Conservation (phyloP, 257 asterid genomes). For the Nicotiana knightiana region DNA sequence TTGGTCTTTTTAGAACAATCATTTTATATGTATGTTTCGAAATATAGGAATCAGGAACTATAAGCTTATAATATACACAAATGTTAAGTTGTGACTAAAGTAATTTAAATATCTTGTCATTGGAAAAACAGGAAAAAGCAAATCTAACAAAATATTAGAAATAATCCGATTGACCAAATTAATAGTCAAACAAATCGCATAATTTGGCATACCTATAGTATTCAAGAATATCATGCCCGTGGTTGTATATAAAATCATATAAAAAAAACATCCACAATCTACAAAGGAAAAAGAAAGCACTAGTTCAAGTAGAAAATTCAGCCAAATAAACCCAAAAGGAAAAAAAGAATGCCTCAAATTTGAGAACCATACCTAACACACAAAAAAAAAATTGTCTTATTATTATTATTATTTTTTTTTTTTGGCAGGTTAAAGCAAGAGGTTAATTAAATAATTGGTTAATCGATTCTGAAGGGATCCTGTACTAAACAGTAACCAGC, state of each 20-base stretch:
- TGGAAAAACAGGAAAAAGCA: background rate
- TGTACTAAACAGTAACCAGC: slow-evolving; percentile 6
- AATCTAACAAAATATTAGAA: background rate
- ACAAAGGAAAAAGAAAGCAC: no score
- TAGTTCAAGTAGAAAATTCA: background rate
- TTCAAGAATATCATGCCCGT: background rate
- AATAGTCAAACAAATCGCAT: background rate
- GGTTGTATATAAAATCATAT: background rate
- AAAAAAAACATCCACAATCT: background rate
- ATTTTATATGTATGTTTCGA: background rate
- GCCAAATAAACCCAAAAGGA: background rate
- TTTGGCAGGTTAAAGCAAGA: background rate
- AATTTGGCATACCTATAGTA: background rate
- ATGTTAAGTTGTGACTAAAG: background rate
- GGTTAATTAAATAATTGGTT: background rate
- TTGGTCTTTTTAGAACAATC: background rate
- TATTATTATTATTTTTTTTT: background rate
- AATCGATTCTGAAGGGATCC: background rate
- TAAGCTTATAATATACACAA: background rate
- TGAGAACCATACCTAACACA: background rate
- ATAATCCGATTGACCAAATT: background rate
- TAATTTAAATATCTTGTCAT: background rate
- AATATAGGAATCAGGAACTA: background rate
- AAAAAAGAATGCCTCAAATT: background rate
- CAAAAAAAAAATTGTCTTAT: background rate